phyloP scores from a whole-genome alignment of 805 yeast species.

The Myxozyma nipponensis region DNA sequence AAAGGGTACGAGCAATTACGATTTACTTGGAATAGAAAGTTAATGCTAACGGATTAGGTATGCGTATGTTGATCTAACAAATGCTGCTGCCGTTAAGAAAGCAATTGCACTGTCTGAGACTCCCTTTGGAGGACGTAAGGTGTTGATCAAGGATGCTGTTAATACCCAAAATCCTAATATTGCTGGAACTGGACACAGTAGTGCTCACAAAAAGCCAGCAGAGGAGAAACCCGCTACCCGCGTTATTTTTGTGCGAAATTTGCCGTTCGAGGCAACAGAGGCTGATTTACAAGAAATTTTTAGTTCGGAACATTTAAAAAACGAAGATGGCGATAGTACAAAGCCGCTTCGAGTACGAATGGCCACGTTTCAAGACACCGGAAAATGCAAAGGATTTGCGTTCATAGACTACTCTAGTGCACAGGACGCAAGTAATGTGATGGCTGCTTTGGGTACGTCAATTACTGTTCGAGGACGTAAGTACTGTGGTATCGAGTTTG shows the following conservation, averaged over 20 bases:
- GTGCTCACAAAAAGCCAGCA: conserved; percentile 39
- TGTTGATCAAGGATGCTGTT: conserved; percentile 75
- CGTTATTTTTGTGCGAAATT: conserved; percentile 85
- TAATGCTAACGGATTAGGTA: conserved; percentile 60
- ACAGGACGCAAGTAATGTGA: conserved; percentile 76
- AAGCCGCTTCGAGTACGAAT: conserved; percentile 76
- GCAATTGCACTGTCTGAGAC: conserved; percentile 69
- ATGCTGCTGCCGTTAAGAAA: conserved; percentile 54
- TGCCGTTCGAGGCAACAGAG: conserved; percentile 86
- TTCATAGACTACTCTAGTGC: conserved; percentile 81
- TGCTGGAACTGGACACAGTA: conserved; percentile 31
- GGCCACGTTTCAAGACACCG: conserved; percentile 97
- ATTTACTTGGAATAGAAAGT: neutral
- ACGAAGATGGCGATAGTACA: conserved; percentile 73
- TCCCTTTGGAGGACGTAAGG: conserved; percentile 74
- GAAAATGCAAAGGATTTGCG: conserved; percentile 95
- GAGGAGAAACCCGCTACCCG: conserved; percentile 61
- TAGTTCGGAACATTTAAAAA: conserved; percentile 65
- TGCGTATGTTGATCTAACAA: conserved; percentile 80
- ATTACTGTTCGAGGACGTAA: conserved; percentile 60
- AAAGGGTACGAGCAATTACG: conserved; percentile 31
- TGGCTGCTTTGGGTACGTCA: conserved; percentile 66
- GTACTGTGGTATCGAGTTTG: conserved; percentile 74
- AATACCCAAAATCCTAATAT: conserved; percentile 75
- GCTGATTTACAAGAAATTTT: conserved; percentile 75